Base-by-base conservation (phyloP, 2,329 filamentous ascomycete genomes). In the Epichloe brachyelytri region DNA sequence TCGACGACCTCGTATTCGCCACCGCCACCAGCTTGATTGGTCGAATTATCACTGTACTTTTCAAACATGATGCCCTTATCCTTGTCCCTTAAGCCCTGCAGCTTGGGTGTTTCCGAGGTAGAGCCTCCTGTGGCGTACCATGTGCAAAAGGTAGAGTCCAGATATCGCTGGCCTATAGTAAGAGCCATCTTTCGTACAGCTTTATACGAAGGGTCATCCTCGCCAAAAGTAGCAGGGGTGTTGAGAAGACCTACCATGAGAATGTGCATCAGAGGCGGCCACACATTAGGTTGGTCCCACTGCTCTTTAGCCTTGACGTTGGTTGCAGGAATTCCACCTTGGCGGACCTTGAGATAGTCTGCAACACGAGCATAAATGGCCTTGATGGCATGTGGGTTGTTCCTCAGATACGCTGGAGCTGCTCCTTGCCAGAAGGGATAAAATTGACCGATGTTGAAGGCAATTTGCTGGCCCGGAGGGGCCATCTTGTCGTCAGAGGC, bases 381-480 rank as follows among this genome's bases (percentile, higher is more conserved):
- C 50, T 72, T 71, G 22, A 85, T 72, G 3, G 79, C 77, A 19
- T 72, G 68, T 0, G 82, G 77, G 61, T 83, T 79, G 55, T 76
- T 67, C 60, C 74, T 78, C 55, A 85, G 69, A 53, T 72, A 65
- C 0, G 63, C 59, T 0, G 80, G 79, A 0, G 81, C 82, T 1
- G 82, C 79, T 19, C 82, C 81, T 1, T 78, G 77, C 81, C 82
- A 85, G 71, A 85, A 85, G 2, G 82, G 82, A 61, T 80, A 84
- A 63, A 82, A 78, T 61, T 85, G 81, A 0, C 75, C 75, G 8
- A 77, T 63, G 52, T 76, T 66, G 60, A 84, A 83, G 53, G 76
- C 59, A 20, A 83, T 68, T 60, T 84, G 78, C 39, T 76, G 63
- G 40, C 75, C 79, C 1, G 68, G 58, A 3, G 80, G 79, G 0